Base-by-base conservation (phyloP, 495 filamentous ascomycete species). In the Neurospora terricola region DNA sequence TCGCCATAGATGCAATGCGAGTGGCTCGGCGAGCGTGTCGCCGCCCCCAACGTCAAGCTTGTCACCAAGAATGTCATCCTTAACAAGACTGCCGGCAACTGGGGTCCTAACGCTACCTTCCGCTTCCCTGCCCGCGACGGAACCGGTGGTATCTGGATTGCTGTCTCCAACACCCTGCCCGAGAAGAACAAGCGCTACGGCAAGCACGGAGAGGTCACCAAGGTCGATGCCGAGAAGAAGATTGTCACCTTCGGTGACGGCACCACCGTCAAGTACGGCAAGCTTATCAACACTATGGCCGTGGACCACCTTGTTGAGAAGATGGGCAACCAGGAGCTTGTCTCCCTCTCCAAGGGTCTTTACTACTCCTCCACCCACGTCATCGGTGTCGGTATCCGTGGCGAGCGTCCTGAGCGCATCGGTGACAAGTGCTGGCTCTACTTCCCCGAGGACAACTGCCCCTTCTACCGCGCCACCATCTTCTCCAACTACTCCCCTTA, bases 371-470 rank as follows among this genome's bases (percentile, higher is more conserved):
- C 92, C 73, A 99, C 96, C 72, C 96, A 99, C 85, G 94, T 99
- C 77, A 92, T 99, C 76, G 96, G 96, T 81, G 91, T 99, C 74
- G 96, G 96, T 83, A 86, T 99, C 80, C 93, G 96, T 80, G 96
- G 96, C 76, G 86, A 86, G 75, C 93, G 96, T 72, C 96, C 96
- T n/a, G 92, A 97, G 82, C 90, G 93, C 75, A 99, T 99, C 76
- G 96, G 96, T 69, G 96, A 99, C 86, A 99, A 99, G 87, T 99
- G 96, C 90, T 99, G 96, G 92, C 89, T 99, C 72, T 99, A 99
- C 90, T 99, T 98, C 91, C 96, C 96, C 75, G 96, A 99, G 82
- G 91, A 97, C 83, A 90, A 99, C 89, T 97, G 94, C 88, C 94
- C 94, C 80, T 99, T 99, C 90, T 99, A 99, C 88, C 94, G 96